A percentile compares a stretch with the other conserved stretches of the same genome.
Evolutionary conservation across 768 basidiomycete species (phyloP).

Genomic region (Leccinum boreale): DNA sequence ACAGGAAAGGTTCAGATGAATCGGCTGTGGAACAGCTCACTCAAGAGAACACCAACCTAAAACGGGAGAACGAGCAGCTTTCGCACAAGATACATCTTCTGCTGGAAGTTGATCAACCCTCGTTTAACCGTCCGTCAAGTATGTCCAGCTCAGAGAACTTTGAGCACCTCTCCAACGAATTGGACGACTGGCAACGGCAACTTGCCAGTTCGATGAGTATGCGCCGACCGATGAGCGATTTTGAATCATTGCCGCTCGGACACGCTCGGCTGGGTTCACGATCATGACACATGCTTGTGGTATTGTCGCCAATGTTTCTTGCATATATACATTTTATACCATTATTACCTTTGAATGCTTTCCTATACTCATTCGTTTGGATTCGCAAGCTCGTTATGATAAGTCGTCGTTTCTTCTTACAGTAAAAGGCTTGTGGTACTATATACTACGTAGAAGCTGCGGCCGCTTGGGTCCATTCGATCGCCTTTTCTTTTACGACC

Average conservation of each 20-base stretch:
- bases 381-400: constrained; percentile 41
- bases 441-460: constrained; percentile 16
- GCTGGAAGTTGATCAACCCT: constrained; percentile 80
- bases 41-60: constrained; percentile 74
- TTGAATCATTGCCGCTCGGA: constrained; percentile 54
- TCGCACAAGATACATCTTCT: constrained; percentile 90
- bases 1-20: constrained; percentile 75
- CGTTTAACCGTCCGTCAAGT: constrained; percentile 67
- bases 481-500: constrained; percentile 80
- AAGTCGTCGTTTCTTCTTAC: constrained; percentile 34
- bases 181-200: constrained; percentile 86
- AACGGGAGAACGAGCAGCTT: constrained; percentile 83
- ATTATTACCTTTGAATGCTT: constrained; percentile 36
- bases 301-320: constrained; percentile 18
- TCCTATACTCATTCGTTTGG: constrained; percentile 50
- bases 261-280: constrained; percentile 62
- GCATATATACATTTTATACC: constrained; percentile 37
- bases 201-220: constrained; percentile 76
- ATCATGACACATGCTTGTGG: constrained; percentile 33
- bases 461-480: constrained; percentile 85
- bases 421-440: constrained; percentile 14
- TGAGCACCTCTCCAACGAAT: constrained; percentile 73
- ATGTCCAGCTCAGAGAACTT: constrained; percentile 85
- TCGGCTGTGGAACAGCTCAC: constrained; percentile 77
- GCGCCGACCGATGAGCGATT: constrained; percentile 69